phyloP scores from a whole-genome alignment of 1,139 yeast species.

The Hemisphaericaspora xylanilytica region DNA sequence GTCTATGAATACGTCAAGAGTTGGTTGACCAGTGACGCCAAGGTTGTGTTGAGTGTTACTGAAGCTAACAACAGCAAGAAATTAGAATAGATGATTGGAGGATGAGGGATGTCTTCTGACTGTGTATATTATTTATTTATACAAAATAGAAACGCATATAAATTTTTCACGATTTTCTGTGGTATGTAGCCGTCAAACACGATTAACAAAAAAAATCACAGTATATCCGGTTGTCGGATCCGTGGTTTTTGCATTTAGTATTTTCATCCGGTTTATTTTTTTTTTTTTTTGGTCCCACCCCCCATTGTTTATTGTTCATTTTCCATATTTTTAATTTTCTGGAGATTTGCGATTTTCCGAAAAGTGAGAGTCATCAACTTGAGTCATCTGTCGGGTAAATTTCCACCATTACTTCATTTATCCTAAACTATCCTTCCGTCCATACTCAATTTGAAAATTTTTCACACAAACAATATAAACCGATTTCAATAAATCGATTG shows the following conservation, averaged over 20 bases:
- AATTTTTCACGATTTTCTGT: neutral
- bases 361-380: too few species aligned
- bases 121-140: neutral
- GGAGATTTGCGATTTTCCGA: too few species aligned
- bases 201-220: neutral
- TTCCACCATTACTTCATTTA: too few species aligned
- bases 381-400: too few species aligned
- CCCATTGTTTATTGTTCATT: too few species aligned
- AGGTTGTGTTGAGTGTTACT: neutral
- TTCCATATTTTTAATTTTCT: too few species aligned
- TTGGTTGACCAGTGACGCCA: constrained; percentile 48
- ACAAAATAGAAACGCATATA: constrained; percentile 1
- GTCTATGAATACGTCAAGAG: constrained; percentile 88
- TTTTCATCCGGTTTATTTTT: neutral
- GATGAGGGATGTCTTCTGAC: too few species aligned
- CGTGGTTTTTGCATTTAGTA: neutral
- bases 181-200: neutral
- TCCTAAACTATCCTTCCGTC: too few species aligned
- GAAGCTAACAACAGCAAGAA: constrained; percentile 11
- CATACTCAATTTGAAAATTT: too few species aligned
- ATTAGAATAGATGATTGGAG: constrained; percentile 17
- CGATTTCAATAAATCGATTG: too few species aligned
- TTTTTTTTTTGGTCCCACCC: neutral
- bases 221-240: neutral
- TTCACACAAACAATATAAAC: too few species aligned